phyloP scores from a whole-genome alignment of 176 grass and related monocot genomes.

The Poa annua region DNA sequence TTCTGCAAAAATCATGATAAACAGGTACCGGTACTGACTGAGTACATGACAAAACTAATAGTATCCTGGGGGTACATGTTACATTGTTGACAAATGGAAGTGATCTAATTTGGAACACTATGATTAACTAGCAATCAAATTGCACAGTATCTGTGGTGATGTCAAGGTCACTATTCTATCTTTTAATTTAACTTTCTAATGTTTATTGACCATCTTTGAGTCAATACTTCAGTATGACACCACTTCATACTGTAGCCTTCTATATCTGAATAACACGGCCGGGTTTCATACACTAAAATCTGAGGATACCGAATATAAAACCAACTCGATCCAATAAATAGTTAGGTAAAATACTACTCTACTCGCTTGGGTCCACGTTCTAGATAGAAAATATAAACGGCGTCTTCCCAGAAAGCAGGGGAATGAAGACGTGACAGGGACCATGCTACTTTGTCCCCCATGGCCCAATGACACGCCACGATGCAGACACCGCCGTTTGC shows the following conservation, averaged over 20 bases:
- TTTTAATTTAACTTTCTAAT: background rate
- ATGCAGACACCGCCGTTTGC: background rate
- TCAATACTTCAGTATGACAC: no score
- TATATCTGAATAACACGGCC: no score
- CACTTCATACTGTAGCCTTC: no score
- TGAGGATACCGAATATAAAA: background rate
- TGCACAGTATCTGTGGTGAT: background rate
- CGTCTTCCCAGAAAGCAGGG: conserved; percentile 24
- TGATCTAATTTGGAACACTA: no score
- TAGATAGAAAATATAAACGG: background rate
- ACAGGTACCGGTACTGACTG: background rate
- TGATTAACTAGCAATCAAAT: background rate
- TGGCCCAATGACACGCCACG: conserved; percentile 1
- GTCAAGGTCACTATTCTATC: background rate
- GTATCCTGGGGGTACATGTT: no score
- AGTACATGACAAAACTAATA: background rate
- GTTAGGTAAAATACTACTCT: background rate
- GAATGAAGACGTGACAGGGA: background rate
- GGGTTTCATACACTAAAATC: background rate
- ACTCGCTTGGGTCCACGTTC: background rate
- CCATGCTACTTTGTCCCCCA: background rate
- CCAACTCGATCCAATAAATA: background rate
- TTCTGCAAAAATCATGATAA: background rate
- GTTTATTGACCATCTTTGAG: background rate
- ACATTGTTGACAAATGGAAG: no score